These are phyloP conservation scores for Alternaria infectoria DNA, from an alignment of 2,329 filamentous ascomycete species.

Conservation along the genomic window DNA sequence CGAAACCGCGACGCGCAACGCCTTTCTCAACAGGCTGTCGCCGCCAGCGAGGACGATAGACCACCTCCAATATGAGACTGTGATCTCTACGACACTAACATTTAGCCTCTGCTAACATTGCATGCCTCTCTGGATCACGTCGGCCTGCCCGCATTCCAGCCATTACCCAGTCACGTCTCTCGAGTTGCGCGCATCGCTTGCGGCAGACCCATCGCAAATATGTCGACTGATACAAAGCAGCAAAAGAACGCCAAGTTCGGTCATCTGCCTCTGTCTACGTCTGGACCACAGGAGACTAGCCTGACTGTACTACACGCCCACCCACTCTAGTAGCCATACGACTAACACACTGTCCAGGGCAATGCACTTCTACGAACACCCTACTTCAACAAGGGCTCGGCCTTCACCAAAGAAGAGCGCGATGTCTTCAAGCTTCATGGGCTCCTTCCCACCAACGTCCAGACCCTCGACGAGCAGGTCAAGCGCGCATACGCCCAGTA, in stretches of 20 bases:
- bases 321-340: neutral
- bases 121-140: neutral
- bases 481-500: constrained; percentile 84
- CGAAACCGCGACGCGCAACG: neutral
- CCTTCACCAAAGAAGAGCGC: constrained; percentile 73
- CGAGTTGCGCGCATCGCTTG: neutral
- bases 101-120: neutral
- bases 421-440: constrained; percentile 72
- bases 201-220: constrained; percentile 2
- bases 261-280: constrained; percentile 51
- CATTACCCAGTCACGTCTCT: neutral
- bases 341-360: constrained; percentile 29
- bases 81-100: neutral
- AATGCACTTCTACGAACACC: constrained; percentile 66
- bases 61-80: neutral
- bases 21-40: neutral
- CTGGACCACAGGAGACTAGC: constrained; percentile 49
- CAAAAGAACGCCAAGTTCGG: constrained; percentile 44
- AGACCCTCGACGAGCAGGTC: constrained; percentile 78
- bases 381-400: constrained; percentile 84
- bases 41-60: neutral
- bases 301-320: constrained; percentile 38
- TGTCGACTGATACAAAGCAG: constrained; percentile 19
- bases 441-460: constrained; percentile 73
- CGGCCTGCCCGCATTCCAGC: neutral